These are phyloP conservation scores for Aspergillus nanangensis DNA, from an alignment of 495 filamentous ascomycete genomes.

Conservation along the genomic window DNA sequence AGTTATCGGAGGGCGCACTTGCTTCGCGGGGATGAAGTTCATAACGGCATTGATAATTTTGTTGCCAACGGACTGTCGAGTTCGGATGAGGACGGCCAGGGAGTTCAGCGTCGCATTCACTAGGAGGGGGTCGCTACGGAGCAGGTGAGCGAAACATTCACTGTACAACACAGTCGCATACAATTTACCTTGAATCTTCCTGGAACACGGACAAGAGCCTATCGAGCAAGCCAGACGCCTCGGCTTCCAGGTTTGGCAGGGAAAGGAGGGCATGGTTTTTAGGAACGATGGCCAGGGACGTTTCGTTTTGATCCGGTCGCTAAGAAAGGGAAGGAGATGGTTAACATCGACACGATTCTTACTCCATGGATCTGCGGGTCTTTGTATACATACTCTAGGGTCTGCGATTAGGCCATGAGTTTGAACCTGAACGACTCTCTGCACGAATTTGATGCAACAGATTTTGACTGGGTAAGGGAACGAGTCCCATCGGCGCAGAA, in stretches of 20 bases:
- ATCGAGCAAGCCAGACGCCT: constrained; percentile 84
- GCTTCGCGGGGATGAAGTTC: constrained; percentile 86
- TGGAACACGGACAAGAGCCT: constrained; percentile 83
- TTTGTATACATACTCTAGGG: constrained; percentile 62
- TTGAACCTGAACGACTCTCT: constrained; percentile 87
- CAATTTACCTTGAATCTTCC: constrained; percentile 72
- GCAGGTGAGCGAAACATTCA: constrained; percentile 6
- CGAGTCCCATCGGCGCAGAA: constrained; percentile 82
- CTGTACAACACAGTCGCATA: background rate
- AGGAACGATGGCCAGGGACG: constrained; percentile 81
- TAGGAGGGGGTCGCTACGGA: constrained; percentile 73
- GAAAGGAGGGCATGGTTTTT: constrained; percentile 73
- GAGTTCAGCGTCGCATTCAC: constrained; percentile 90
- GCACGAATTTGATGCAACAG: constrained; percentile 95
- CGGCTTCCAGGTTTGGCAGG: constrained; percentile 78
- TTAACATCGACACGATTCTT: background rate
- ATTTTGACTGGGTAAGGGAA: constrained; percentile 72
- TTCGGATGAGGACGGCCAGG: constrained; percentile 73
- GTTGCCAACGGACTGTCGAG: constrained; percentile 71
- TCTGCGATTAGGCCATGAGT: constrained; percentile 79
- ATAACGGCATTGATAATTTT: constrained; percentile 80
- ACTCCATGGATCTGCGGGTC: background rate
- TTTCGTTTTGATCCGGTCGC: constrained; percentile 81
- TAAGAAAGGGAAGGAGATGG: too few species aligned
- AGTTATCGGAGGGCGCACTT: constrained; percentile 70